Evolutionary conservation across 208 protist species (phyloP), one percentile per base, ranked within the genome.

Genomic region (Leptomonas seymouri): DNA sequence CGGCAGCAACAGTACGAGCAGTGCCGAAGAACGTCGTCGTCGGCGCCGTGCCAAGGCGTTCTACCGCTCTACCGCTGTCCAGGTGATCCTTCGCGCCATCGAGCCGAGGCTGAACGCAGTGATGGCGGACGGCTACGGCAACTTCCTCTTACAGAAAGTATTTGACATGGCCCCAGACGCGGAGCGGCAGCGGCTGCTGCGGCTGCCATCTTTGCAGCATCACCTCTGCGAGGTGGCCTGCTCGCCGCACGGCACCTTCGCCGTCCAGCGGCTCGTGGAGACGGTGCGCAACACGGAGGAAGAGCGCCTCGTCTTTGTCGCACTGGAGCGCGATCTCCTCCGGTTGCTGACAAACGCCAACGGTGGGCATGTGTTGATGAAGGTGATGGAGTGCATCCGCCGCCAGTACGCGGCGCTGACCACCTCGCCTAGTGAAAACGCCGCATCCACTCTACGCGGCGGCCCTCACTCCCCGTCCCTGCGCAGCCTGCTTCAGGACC

Each of bases 111-210:
- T 93, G 39, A 59, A 84, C 31, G 83, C 91, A 30, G 80, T 99
- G 20, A 99, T 99, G 97, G 89, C 85, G 14, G 95, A 98, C 78
- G 95, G 91, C 53, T 99, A 99, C 72, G 98, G 98, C 48, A 99
- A 99, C 78, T 99, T 99, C 65, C 81, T 99, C 9, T 96, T 97
- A 39, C 97, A 99, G 80, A 98, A 98, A 67, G 67, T 98, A 1
- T 78, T 90, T 36, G 85, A 93, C 51, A 75, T 90, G 57, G 80
- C 82, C 23, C 78, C 82, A 1, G 65, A 82, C 50, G 62, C 72
- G 25, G 77, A 82, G 49, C 78, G 84, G 23, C 58, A 79, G 53
- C 67, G 71, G 11, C 61, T 93, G 69, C 63, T 99, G 21, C 65
- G 69, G 9, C 34, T 80, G 55, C 69, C 86, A 28, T 75, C 69